A percentile compares a stretch with the other conserved stretches of the same genome.
These are phyloP conservation scores for Mucor mucedo DNA, from an alignment of 371 early-diverging fungal genomes.

Conservation along the genomic window DNA sequence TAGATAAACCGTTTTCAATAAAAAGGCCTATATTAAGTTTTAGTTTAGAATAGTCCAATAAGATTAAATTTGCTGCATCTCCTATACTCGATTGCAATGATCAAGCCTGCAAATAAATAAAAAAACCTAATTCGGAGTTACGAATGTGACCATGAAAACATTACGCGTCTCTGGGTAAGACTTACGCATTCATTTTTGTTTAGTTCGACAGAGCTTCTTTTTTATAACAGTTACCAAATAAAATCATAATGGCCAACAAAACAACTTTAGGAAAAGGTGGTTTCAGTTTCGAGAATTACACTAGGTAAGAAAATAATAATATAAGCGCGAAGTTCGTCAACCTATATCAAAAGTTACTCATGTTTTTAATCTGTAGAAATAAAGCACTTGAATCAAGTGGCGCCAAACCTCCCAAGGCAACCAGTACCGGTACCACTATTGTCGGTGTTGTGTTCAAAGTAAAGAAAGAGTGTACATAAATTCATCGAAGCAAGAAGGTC, in stretches of 20 bases:
- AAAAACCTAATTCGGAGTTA: neutral
- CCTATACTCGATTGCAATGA: neutral
- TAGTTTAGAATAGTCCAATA: too few species aligned
- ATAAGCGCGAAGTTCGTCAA: neutral
- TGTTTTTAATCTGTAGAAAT: slow-evolving; percentile 60
- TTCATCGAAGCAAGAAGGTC: neutral
- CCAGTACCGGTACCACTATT: slow-evolving; percentile 99
- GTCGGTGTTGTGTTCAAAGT: slow-evolving; percentile 94
- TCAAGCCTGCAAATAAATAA: neutral
- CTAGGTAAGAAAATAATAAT: slow-evolving; percentile 56
- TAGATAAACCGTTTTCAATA: too few species aligned
- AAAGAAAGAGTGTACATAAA: slow-evolving; percentile 54
- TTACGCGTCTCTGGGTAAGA: slow-evolving; percentile 11
- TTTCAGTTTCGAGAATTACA: slow-evolving; percentile 86
- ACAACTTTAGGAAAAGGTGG: slow-evolving; percentile 62
- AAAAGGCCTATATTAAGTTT: too few species aligned
- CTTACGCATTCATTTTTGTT: slow-evolving; percentile 15
- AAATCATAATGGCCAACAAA: slow-evolving; percentile 42
- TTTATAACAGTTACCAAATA: neutral
- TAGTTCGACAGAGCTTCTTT: neutral
- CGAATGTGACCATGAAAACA: slow-evolving; percentile 12
- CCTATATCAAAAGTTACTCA: neutral
- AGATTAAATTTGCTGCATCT: too few species aligned
- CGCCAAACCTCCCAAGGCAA: slow-evolving; percentile 81
- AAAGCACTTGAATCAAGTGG: slow-evolving; percentile 79